Base-by-base conservation (phyloP, 257 asterid species). In the Thymus mandschuricus region DNA sequence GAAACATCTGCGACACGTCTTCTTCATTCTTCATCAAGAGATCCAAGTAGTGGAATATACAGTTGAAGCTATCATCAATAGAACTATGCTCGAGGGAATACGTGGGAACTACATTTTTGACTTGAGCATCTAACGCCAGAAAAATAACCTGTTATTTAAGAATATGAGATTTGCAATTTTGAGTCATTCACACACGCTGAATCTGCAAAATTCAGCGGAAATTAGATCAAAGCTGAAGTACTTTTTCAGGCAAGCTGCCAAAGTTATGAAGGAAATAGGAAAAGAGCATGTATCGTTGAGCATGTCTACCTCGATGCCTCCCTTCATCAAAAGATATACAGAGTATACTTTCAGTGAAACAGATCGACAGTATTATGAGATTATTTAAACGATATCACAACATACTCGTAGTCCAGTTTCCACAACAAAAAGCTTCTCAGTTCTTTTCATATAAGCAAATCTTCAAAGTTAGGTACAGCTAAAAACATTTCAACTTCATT, bases 91-190 rank as follows among this genome's bases (percentile, higher is more conserved):
- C 97, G 59, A 89, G 84, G 11, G 87, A 70, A 80, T 88, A 87
- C 12, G 91, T 75, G 30, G 82, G 71, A 62, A 81, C 89, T 76
- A 86, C 87, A 69, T 90, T 88, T 87, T 92, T 86, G 27, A 89
- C 86, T 69, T 78, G 82, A 40, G 75, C 83, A 77, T 90, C 96
- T 66, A 92, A 84, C 43, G 96, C 91, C 75, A 76, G 87, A 87
- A 92, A 92, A 67, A 92, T 85, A 57, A 92, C 94, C 98, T 92
- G 90, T 66, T 68, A 80, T 78, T 80, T 49, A 54, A 68, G 54
- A 68, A 69, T 70, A 69, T 70, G 58, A 71, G 70, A 68, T 70
- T 76, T 54, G 49, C 74, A 70, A 79, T 3, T 21, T 72, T 33
- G 58, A 69, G 44, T 70, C 64, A 34, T 38, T 52, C 38, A 48